Percentiles rank a stretch among this genome's conserved stretches.
Conservation (phyloP, 2,329 filamentous ascomycete species). For the Talaromyces sp. region DNA sequence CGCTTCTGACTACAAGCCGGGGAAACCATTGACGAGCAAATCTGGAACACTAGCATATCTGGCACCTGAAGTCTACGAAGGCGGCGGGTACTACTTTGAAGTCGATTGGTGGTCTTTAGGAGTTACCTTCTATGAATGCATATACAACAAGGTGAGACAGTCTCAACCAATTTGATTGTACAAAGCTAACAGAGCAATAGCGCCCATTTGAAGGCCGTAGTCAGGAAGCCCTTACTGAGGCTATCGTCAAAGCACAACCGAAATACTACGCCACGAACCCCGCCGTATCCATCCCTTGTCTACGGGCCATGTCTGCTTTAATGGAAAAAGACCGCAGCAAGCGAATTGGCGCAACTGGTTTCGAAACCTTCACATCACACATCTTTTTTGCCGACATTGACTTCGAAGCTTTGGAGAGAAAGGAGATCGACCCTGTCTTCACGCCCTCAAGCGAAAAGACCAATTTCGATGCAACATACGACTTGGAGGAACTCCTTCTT, state of each 20-base stretch:
- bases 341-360: slow-evolving; percentile 77
- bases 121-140: slow-evolving; percentile 98
- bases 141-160: slow-evolving; percentile 77
- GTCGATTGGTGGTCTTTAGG: slow-evolving; percentile 99
- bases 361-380: slow-evolving; percentile 79
- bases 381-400: slow-evolving; percentile 86
- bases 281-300: slow-evolving; percentile 79
- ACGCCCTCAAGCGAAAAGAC: slow-evolving; percentile 94
- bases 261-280: slow-evolving; percentile 91
- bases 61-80: slow-evolving; percentile 90
- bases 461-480: slow-evolving; percentile 98
- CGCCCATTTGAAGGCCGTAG: slow-evolving; percentile 89
- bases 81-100: slow-evolving; percentile 81
- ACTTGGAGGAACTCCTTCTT: slow-evolving; percentile 85
- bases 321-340: slow-evolving; percentile 75
- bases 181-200: slow-evolving; percentile 43
- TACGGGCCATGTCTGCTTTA: slow-evolving; percentile 82
- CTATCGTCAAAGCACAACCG: slow-evolving; percentile 76
- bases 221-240: slow-evolving; percentile 72
- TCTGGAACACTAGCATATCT: slow-evolving; percentile 95
- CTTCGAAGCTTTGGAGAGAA: slow-evolving; percentile 78
- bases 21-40: slow-evolving; percentile 85
- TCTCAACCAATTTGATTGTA: background rate
- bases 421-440: slow-evolving; percentile 87
- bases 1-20: slow-evolving; percentile 83